These are phyloP conservation scores for Paragyromitra xinjiangensis DNA, from an alignment of 495 filamentous ascomycete species.

Conservation along the genomic window DNA sequence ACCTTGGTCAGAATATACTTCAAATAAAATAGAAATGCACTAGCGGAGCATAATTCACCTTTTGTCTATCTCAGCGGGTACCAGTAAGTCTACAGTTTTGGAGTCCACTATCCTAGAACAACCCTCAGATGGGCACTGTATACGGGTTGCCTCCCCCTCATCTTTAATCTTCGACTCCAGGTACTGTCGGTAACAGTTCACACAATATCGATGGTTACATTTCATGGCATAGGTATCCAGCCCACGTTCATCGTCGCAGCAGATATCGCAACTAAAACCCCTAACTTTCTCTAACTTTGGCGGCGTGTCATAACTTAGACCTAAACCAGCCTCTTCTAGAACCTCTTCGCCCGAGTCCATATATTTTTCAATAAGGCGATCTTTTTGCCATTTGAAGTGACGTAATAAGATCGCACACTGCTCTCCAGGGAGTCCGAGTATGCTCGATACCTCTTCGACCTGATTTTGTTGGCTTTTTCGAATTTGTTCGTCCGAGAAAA, in stretches of 20 bases:
- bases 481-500: constrained; percentile 80
- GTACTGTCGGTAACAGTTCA: constrained; percentile 91
- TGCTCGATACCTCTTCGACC: constrained; percentile 85
- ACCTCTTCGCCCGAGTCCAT: constrained; percentile 83
- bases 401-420: constrained; percentile 87
- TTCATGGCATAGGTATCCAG: constrained; percentile 94
- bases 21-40: constrained; percentile 4
- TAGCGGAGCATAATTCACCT: constrained; percentile 62
- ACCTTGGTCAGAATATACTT: constrained; percentile 18
- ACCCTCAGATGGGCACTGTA: constrained; percentile 87
- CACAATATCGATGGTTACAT: constrained; percentile 94
- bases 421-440: constrained; percentile 85
- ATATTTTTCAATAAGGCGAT: constrained; percentile 90
- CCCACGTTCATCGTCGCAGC: constrained; percentile 84
- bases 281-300: constrained; percentile 74
- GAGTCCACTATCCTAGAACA: constrained; percentile 93
- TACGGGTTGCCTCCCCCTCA: constrained; percentile 92
- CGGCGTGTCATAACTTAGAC: constrained; percentile 67
- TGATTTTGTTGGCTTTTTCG: constrained; percentile 82
- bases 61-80: constrained; percentile 74
- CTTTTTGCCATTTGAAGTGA: constrained; percentile 92
- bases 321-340: constrained; percentile 86
- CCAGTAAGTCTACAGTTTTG: constrained; percentile 82
- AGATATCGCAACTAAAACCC: constrained; percentile 92
- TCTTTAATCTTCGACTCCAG: constrained; percentile 88